Percentiles rank a stretch among this genome's conserved stretches.
Evolutionary conservation across 2,329 filamentous ascomycete genomes (phyloP).

Genomic region (Fusarium oligoseptatum): DNA sequence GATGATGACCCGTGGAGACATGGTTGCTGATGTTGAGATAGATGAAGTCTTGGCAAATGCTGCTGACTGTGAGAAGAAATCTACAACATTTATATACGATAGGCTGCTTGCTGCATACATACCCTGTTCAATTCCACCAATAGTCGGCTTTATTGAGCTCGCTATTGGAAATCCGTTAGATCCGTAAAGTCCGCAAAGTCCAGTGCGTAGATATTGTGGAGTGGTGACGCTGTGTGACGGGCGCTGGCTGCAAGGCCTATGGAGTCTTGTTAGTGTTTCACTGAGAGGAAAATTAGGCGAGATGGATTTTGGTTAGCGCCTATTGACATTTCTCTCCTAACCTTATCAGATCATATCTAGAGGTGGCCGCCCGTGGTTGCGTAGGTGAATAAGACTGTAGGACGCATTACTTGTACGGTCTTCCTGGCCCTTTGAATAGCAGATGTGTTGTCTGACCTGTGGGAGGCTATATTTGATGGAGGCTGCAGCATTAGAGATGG

Average conservation of each 20-base stretch:
- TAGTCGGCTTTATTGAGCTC: not conserved
- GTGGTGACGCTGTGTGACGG: not conserved
- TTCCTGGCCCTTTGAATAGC: not conserved
- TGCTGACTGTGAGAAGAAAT: not conserved
- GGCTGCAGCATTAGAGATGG: not conserved
- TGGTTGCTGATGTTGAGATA: not conserved
- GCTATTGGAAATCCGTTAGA: not conserved
- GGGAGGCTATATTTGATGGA: not conserved
- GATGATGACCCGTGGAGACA: constrained; percentile 23
- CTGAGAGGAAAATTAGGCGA: not conserved
- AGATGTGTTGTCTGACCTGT: not conserved
- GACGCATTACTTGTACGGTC: not conserved
- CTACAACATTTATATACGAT: not conserved
- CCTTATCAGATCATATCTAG: not conserved
- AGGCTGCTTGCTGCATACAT: not conserved
- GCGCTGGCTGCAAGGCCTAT: not conserved
- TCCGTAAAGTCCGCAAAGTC: constrained; percentile 3
- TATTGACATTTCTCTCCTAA: not conserved
- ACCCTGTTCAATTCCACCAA: not conserved
- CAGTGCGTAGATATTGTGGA: not conserved
- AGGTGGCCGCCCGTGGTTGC: not conserved
- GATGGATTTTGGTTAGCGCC: not conserved
- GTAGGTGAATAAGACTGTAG: not conserved
- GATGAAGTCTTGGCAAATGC: not conserved
- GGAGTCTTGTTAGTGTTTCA: not conserved